Base-by-base conservation (phyloP, 306 rosid genomes). In the Vigna radiata region DNA sequence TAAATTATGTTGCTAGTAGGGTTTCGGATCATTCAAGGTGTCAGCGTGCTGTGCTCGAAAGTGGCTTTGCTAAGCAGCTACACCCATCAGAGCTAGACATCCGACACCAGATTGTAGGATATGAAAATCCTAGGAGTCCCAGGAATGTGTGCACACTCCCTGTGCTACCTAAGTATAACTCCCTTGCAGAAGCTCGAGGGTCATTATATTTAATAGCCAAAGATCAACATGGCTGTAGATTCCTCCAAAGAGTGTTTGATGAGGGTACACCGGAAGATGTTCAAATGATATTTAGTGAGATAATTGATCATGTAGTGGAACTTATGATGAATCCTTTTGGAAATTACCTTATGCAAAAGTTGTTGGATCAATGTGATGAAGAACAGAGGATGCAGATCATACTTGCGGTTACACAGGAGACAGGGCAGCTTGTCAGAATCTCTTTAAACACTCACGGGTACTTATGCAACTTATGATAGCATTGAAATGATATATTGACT, bases 381-480 rank as follows among this genome's bases (percentile, higher is more conserved):
- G 87, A 85, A 54, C 93, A 89, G 73, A 85, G 83, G 61, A 70
- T 66, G 85, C 85, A 72, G 58, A 86, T 86, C 66, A 70, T 86
- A 54, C 75, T 81, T 44, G 54, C 63, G 83, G 86, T 85, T 13
- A 85, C 86, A 5, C 33, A 44, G 81, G 84, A 83, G 60, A 85
- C 80, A 33, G 82, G 90, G 75, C 83, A 81, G 70, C 87, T 89
- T 56, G 87, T 82, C 70, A 83, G 81, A 83, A 83, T 89, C 76
- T 86, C 93, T 65, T 78, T 85, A 65, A 81, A 81, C 82, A 70
- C 83, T 59, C 93, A 88, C 44, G 96, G 96, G 96, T 91, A 85
- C 43, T 67, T 37, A 70, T 49, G 29, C 58, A 19, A 73, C 37
- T 70, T 33, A 62, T 63, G 72, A 79, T 23, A 73, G 8, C 49